These are phyloP conservation scores for Carex sylvatica DNA, from an alignment of 202 grass and related monocot genomes.

Conservation along the genomic window DNA sequence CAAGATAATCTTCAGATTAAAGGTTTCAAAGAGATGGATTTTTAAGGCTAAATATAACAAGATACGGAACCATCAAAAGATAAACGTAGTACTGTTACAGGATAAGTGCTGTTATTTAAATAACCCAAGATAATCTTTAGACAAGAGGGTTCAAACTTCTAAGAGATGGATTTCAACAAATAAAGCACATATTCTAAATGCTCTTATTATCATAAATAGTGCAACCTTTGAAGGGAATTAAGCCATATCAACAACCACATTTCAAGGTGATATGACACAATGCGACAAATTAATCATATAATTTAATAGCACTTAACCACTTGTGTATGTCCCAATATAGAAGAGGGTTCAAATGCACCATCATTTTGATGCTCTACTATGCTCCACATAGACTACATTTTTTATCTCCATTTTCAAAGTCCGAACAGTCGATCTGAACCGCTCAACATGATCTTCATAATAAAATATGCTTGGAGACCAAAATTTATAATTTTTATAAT, in stretches of 20 bases:
- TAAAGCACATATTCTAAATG: slow-evolving; percentile 20
- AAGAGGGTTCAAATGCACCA: too few species aligned
- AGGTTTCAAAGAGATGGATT: background rate
- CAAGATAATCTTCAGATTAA: background rate
- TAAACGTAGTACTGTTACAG: background rate
- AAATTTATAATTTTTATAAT: too few species aligned
- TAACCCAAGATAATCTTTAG: slow-evolving; percentile 17
- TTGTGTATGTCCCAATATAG: too few species aligned
- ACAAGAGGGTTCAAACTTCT: background rate
- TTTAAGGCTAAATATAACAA: background rate
- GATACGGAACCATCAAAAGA: background rate
- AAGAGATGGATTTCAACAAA: slow-evolving; percentile 9
- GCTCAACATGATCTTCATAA: too few species aligned
- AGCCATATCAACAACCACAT: slow-evolving; percentile 1
- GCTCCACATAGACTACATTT: too few species aligned
- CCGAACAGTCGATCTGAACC: too few species aligned
- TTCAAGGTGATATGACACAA: background rate
- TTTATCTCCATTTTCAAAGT: too few species aligned
- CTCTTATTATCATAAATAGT: slow-evolving; percentile 18
- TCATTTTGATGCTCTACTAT: too few species aligned
- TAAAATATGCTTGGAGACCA: too few species aligned
- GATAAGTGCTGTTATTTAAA: slow-evolving; percentile 5
- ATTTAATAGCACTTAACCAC: background rate
- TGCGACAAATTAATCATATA: background rate
- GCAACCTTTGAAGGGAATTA: slow-evolving; percentile 3